These are phyloP conservation scores for Lactuca sativa DNA, from an alignment of 129 eudicot genomes.

Conservation along the genomic window DNA sequence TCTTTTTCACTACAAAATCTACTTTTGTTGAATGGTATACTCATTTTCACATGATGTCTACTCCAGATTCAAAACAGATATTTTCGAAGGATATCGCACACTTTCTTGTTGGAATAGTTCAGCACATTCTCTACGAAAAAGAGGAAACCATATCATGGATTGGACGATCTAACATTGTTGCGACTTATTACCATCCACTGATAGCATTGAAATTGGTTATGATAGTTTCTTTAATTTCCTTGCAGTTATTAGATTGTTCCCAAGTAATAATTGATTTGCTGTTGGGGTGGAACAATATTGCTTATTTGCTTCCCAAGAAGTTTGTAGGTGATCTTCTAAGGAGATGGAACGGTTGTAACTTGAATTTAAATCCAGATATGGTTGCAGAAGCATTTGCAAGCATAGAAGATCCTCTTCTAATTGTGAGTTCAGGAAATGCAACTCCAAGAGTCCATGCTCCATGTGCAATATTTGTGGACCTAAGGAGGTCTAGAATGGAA, in stretches of 20 bases:
- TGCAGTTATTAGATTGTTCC: conserved; percentile 17
- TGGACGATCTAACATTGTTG: conserved; percentile 18
- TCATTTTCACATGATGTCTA: conserved; percentile 4
- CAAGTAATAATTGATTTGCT: conserved; percentile 6
- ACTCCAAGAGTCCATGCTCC: conserved; percentile 14
- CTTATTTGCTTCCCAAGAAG: conserved; percentile 28
- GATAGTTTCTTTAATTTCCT: conserved; percentile 32
- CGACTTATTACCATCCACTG: conserved; percentile 26
- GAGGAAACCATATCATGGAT: conserved; percentile 39
- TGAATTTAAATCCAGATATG: conserved; percentile 21
- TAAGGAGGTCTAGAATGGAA: neutral
- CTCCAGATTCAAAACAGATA: neutral
- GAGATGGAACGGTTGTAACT: neutral
- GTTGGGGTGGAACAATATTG: conserved; percentile 1
- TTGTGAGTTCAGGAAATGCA: conserved; percentile 15
- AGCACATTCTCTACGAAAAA: conserved; percentile 1
- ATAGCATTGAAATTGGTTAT: conserved; percentile 44
- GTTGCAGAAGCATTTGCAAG: conserved; percentile 28
- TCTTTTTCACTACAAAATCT: conserved; percentile 33
- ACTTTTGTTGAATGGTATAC: conserved; percentile 44
- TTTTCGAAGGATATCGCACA: neutral
- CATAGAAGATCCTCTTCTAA: conserved; percentile 46
- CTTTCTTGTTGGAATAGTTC: conserved; percentile 12
- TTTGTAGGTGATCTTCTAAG: conserved; percentile 22
- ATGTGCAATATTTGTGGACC: conserved; percentile 36